These are phyloP conservation scores for Amniculicola lignicola DNA, from an alignment of 495 filamentous ascomycete genomes.

Conservation along the genomic window DNA sequence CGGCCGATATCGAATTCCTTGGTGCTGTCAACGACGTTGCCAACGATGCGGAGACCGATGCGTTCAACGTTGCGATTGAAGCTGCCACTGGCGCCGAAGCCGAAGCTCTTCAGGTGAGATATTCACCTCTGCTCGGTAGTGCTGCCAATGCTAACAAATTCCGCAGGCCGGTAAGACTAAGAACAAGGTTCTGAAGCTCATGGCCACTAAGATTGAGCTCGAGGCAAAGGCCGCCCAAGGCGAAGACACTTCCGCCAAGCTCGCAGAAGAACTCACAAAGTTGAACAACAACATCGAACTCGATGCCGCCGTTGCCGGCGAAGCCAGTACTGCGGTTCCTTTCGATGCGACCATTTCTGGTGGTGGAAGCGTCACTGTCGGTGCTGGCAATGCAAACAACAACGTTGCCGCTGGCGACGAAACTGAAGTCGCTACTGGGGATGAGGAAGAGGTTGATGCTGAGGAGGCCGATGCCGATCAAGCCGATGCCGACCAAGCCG, in stretches of 20 bases:
- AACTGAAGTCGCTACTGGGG: neutral
- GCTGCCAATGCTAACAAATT: neutral
- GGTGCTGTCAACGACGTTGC: slow-evolving; percentile 40
- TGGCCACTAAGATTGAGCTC: slow-evolving; percentile 39
- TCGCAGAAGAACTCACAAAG: slow-evolving; percentile 44
- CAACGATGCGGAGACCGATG: slow-evolving; percentile 44
- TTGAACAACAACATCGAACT: slow-evolving; percentile 47
- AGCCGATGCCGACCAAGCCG: neutral
- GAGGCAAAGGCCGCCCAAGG: slow-evolving; percentile 43
- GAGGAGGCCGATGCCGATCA: neutral
- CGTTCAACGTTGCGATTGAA: slow-evolving; percentile 44
- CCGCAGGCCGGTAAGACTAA: slow-evolving; percentile 52
- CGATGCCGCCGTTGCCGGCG: slow-evolving; percentile 40
- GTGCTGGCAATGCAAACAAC: neutral
- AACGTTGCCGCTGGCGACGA: neutral
- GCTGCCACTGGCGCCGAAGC: slow-evolving; percentile 34
- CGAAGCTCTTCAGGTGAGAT: slow-evolving; percentile 30
- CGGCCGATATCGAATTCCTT: slow-evolving; percentile 44
- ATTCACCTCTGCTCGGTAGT: neutral
- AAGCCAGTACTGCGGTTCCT: neutral
- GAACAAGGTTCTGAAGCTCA: slow-evolving; percentile 55
- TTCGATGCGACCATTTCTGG: slow-evolving; percentile 11
- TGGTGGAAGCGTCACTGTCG: neutral
- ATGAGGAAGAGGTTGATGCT: neutral
- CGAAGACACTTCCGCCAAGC: slow-evolving; percentile 37